Conservation (phyloP, 805 yeast species). For the Hyphopichia homilentoma region DNA sequence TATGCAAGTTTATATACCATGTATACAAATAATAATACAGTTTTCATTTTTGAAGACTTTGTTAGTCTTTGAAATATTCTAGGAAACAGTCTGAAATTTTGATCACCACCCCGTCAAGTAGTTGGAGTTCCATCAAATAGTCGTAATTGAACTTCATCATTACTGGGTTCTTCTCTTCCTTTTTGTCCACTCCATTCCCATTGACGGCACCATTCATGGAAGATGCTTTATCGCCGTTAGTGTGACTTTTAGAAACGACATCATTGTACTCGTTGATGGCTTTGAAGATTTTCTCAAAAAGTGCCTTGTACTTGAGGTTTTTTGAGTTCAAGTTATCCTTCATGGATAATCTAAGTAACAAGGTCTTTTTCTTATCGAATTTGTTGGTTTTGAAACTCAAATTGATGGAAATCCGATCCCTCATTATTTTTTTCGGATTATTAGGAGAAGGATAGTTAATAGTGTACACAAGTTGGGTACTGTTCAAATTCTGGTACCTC, state of each 20-base stretch:
- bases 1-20: too few relatives aligned
- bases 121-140: slow-evolving; percentile 24
- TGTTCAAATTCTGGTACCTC: slow-evolving; percentile 25
- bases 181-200: neutral
- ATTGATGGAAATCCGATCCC: slow-evolving; percentile 29
- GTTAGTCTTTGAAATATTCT: slow-evolving; percentile 7
- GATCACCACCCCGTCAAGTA: slow-evolving; percentile 27
- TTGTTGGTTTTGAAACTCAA: slow-evolving; percentile 26
- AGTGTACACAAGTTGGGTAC: slow-evolving; percentile 27
- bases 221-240: slow-evolving; percentile 9
- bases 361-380: slow-evolving; percentile 20
- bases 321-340: slow-evolving; percentile 34
- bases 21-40: neutral
- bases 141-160: slow-evolving; percentile 37
- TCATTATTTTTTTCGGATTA: slow-evolving; percentile 29
- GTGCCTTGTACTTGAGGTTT: slow-evolving; percentile 33
- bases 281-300: slow-evolving; percentile 35
- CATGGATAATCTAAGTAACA: slow-evolving; percentile 27
- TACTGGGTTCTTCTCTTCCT: neutral
- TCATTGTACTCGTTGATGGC: slow-evolving; percentile 13
- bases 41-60: neutral
- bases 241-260: slow-evolving; percentile 14
- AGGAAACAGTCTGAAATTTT: slow-evolving; percentile 27
- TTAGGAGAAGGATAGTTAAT: slow-evolving; percentile 22
- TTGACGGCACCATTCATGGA: neutral